Evolutionary conservation across 257 asterid genomes (phyloP), one percentile per base, ranked within the genome.

Genomic region (Striga asiatica): DNA sequence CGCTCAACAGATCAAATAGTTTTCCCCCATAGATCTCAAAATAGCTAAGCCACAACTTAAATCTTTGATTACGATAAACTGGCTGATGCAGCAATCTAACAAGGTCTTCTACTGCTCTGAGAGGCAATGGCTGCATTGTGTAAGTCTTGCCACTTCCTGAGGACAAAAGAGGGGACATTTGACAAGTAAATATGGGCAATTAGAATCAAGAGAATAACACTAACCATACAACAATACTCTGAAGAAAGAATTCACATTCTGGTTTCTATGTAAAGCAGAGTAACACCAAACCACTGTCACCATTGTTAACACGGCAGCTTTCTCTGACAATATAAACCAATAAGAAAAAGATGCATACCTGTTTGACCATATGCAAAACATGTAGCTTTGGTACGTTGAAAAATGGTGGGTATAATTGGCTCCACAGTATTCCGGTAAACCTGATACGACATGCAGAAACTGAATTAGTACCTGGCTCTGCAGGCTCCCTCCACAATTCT

Each of bases 291-390:
- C 22, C 59, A 28, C 25, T 50, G 55, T 8, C n/a, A n/a, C 5
- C 28, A 29, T 11, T 8, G 37, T 34, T 8, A 66, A 49, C 22
- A 19, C 23, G 50, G 4, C 46, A 49, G 24, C 27, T 6, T 8
- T 51, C 62, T 16, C 45, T 41, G 38, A 41, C 55, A 25, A 11
- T 3, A 53, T 35, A 50, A 58, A 52, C 17, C 38, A 49, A 38
- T 28, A n/a, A 39, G 25, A 53, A 38, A 65, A 66, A 49, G 53
- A 50, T 39, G 35, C 72, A 47, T 25, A 92, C 99, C 95, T 77
- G 99, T 92, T 66, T 88, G 97, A 59, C 99, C 99, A 78, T 92
- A 92, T 48, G 99, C 94, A 58, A 92, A 92, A 59, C 94, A 92
- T 32, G 97, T 92, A 54, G 99, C 97, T 70, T 92, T 92, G 61